Evolutionary conservation across 441 rosid species (phyloP).

Genomic region (Erodium moschatum): DNA sequence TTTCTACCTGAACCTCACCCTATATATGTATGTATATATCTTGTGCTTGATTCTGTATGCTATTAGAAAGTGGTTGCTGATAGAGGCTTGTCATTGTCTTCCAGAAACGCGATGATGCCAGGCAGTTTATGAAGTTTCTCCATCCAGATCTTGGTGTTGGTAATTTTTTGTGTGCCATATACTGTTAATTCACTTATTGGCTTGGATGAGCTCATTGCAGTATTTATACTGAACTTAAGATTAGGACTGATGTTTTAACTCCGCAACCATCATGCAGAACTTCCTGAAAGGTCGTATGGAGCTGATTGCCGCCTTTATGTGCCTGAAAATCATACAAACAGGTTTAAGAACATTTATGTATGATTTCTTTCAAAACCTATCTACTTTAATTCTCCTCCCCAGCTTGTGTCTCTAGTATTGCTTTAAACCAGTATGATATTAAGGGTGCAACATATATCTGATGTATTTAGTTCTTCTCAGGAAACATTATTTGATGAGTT

Average conservation of each 20-base stretch:
- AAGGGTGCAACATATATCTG: conserved; percentile 13
- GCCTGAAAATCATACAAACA: conserved; percentile 80
- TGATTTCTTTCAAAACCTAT: too few species aligned
- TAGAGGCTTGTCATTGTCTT: conserved; percentile 13
- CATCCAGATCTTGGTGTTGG: conserved; percentile 97
- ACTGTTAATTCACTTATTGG: neutral
- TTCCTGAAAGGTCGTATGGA: conserved; percentile 96
- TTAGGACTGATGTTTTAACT: too few species aligned
- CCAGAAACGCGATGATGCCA: conserved; percentile 92
- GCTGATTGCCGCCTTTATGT: conserved; percentile 85
- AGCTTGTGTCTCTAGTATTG: too few species aligned
- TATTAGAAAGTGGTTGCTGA: conserved; percentile 16
- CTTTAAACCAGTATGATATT: too few species aligned
- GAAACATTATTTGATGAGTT: conserved; percentile 92
- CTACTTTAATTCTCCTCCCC: too few species aligned
- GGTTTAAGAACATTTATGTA: conserved; percentile 90
- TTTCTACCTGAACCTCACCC: too few species aligned
- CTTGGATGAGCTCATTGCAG: neutral
- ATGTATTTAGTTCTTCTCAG: conserved; percentile 33
- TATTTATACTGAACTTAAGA: neutral
- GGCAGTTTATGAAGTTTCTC: conserved; percentile 96
- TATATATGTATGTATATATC: too few species aligned
- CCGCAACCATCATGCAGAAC: conserved; percentile 45
- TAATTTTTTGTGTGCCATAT: conserved; percentile 28
- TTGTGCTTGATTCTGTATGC: too few species aligned